Percentiles rank a stretch among this genome's conserved stretches.
These are phyloP conservation scores for Myxozyma melibiosi DNA, from an alignment of 805 yeast species.

Conservation along the genomic window DNA sequence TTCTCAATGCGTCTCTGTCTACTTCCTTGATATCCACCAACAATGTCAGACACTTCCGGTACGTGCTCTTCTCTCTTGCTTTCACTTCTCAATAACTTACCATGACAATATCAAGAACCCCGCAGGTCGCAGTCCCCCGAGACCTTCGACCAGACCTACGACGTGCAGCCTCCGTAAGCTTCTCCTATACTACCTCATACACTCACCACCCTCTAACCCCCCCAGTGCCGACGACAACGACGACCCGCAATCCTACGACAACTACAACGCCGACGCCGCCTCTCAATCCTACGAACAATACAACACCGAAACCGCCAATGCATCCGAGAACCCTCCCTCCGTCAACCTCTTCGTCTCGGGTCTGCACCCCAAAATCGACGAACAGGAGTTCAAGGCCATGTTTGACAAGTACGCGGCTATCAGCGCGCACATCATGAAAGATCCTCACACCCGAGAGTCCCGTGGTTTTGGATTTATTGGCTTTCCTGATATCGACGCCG, in stretches of 20 bases:
- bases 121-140: constrained; percentile 9
- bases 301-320: not conserved
- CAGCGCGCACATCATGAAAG: constrained; percentile 48
- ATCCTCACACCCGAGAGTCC: constrained; percentile 48
- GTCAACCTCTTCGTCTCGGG: constrained; percentile 43
- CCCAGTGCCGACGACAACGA: too few relatives aligned
- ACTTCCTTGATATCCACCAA: not conserved
- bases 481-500: constrained; percentile 48
- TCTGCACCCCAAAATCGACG: constrained; percentile 39
- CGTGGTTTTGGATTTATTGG: constrained; percentile 58
- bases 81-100: not conserved
- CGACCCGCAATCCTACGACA: not conserved
- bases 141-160: not conserved
- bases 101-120: not conserved
- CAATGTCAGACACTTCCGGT: constrained; percentile 1
- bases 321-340: not conserved
- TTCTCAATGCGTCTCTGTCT: not conserved
- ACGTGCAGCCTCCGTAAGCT: not conserved
- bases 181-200: not conserved
- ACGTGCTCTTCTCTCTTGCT: not conserved
- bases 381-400: constrained; percentile 37
- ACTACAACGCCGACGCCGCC: not conserved
- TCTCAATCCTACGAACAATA: not conserved
- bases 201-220: not conserved
- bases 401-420: constrained; percentile 38